Conservation (phyloP, 768 basidiomycete genomes). For the Exidia glandulosa region DNA sequence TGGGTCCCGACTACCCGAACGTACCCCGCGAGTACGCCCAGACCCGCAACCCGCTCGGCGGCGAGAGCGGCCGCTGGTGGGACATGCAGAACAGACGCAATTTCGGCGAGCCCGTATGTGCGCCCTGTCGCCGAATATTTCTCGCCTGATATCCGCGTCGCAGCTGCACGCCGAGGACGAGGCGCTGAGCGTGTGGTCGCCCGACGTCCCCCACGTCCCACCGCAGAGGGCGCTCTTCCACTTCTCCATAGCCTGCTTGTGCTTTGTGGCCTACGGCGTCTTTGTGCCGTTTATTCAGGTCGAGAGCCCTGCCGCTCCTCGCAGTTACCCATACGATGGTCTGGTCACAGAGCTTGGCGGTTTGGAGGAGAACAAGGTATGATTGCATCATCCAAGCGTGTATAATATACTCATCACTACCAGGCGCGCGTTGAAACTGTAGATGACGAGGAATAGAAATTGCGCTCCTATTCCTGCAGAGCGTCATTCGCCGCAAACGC, state of each 20-base stretch:
- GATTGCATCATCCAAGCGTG: slow-evolving; percentile 6
- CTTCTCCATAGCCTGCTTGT: slow-evolving; percentile 47
- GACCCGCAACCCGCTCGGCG: slow-evolving; percentile 43
- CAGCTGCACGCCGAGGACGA: slow-evolving; percentile 78
- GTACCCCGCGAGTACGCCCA: slow-evolving; percentile 60
- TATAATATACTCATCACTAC: background rate
- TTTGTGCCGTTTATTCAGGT: slow-evolving; percentile 28
- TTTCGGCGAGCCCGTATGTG: slow-evolving; percentile 63
- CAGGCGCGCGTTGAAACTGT: background rate
- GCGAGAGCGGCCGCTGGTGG: slow-evolving; percentile 29
- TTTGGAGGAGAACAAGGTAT: slow-evolving; percentile 64
- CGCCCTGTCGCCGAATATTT: background rate
- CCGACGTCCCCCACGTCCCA: slow-evolving; percentile 51
- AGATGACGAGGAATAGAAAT: background rate
- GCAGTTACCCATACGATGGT: slow-evolving; percentile 69
- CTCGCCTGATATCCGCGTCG: slow-evolving; percentile 3
- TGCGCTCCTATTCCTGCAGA: background rate
- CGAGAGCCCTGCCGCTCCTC: slow-evolving; percentile 53
- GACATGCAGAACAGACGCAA: slow-evolving; percentile 66
- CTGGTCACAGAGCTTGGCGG: slow-evolving; percentile 72
- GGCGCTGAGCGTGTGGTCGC: slow-evolving; percentile 78
- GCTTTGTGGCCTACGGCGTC: slow-evolving; percentile 52
- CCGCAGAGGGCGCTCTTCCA: slow-evolving; percentile 53
- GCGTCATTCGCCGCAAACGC: background rate
- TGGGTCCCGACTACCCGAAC: slow-evolving; percentile 63